Conservation (phyloP, 805 yeast genomes). For the Clavispora santaluciae region DNA sequence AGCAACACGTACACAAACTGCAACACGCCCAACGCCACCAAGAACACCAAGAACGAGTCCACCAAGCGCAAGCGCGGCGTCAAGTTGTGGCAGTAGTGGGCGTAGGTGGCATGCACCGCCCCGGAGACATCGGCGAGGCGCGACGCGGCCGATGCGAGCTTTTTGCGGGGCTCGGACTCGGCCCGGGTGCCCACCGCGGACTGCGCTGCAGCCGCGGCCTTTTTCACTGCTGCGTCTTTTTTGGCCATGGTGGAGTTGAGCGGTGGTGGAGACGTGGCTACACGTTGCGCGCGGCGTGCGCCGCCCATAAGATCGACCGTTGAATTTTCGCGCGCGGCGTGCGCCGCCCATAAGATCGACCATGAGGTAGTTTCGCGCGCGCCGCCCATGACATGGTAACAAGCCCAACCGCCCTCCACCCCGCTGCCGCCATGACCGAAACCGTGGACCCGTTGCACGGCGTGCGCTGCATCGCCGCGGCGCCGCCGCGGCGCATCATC, state of each 20-base stretch:
- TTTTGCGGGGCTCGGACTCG: conserved; percentile 5
- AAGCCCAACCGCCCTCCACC: too few relatives aligned
- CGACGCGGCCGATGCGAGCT: conserved; percentile 7
- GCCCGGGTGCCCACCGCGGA: conserved; percentile 9
- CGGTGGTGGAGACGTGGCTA: conserved; percentile 1
- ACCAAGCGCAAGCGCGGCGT: conserved; percentile 57
- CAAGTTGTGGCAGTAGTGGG: conserved; percentile 29
- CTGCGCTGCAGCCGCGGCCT: conserved; percentile 13
- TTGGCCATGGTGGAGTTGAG: conserved; percentile 30
- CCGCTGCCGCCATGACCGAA: neutral
- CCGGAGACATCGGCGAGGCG: conserved; percentile 21
- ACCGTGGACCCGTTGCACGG: neutral
- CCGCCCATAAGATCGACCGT: neutral
- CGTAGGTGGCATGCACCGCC: conserved; percentile 31
- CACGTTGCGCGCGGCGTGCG: conserved; percentile 5
- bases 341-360: conserved; percentile 1
- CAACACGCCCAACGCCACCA: conserved; percentile 67
- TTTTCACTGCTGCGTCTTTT: conserved; percentile 26
- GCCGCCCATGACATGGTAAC: too few relatives aligned
- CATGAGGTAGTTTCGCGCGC: too few relatives aligned
- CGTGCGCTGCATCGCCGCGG: conserved; percentile 24
- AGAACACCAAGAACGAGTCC: conserved; percentile 70
- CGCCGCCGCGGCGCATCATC: conserved; percentile 66
- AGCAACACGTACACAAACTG: conserved; percentile 76
- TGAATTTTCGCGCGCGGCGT: conserved; percentile 1